Evolutionary conservation across 305 asterid genomes (phyloP).

Genomic region (Solanum chacoense): DNA sequence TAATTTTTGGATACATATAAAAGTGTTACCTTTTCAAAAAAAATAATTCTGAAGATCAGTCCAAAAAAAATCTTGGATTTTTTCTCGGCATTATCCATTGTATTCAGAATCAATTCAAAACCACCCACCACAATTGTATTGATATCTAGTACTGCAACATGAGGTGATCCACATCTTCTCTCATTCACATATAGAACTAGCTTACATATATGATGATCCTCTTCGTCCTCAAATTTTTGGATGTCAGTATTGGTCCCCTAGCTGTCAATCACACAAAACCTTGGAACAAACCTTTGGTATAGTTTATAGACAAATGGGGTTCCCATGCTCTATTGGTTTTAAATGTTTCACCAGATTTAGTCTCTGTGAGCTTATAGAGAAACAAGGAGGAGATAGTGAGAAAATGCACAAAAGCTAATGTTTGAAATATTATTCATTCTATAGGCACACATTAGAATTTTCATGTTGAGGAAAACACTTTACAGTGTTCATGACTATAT

Average conservation of each 20-base stretch:
- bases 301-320: not conserved
- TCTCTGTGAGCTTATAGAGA: not conserved
- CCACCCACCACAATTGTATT: not conserved
- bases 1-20: not conserved
- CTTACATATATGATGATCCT: not conserved
- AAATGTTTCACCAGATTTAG: not conserved
- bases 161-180: not conserved
- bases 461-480: not conserved
- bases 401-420: not conserved
- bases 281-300: not conserved
- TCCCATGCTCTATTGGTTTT: not conserved
- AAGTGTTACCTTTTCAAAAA: not conserved
- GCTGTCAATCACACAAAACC: not conserved
- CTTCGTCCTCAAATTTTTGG: not conserved
- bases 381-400: not conserved
- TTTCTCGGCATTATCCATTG: not conserved
- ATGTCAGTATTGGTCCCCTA: not conserved
- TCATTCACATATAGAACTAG: not conserved
- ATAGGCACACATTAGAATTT: not conserved
- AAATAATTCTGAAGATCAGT: not conserved
- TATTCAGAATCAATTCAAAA: not conserved
- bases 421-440: not conserved
- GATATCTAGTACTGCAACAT: not conserved
- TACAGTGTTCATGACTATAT: not conserved
- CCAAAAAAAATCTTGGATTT: not conserved